Percentiles rank a stretch among this genome's conserved stretches.
Conservation (phyloP, 129 eudicot genomes). For the Glebionis coronaria region DNA sequence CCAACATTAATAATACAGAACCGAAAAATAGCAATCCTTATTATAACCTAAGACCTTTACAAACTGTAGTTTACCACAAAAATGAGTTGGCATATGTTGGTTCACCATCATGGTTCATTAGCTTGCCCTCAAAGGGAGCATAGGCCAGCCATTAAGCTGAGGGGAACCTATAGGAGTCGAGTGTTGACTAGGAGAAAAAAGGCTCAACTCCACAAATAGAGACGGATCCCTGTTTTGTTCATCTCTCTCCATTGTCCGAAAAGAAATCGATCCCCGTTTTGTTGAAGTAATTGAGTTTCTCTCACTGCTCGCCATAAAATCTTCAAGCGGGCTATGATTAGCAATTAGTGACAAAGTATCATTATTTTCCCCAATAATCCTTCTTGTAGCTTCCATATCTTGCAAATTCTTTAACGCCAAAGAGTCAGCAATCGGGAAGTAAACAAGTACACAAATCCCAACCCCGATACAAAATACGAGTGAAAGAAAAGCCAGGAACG, state of each 20-base stretch:
- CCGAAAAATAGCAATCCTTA: conserved; percentile 38
- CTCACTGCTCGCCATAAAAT: conserved; percentile 33
- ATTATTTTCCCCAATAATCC: conserved; percentile 41
- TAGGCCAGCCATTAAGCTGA: conserved; percentile 63
- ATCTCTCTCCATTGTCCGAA: conserved; percentile 54
- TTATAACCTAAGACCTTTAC: conserved; percentile 49
- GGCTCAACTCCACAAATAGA: conserved; percentile 73
- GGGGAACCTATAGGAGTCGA: conserved; percentile 65
- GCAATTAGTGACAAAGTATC: conserved; percentile 71
- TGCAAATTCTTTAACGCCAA: conserved; percentile 60
- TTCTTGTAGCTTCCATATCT: conserved; percentile 64
- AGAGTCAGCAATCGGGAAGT: conserved; percentile 89
- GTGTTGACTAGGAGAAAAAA: conserved; percentile 56
- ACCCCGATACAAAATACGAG: conserved; percentile 71
- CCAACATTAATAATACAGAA: conserved; percentile 19
- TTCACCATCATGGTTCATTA: conserved; percentile 19
- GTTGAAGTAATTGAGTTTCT: conserved; percentile 41
- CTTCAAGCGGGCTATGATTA: conserved; percentile 53
- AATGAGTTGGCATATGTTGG: conserved; percentile 36
- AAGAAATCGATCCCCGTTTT: conserved; percentile 74
- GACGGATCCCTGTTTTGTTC: conserved; percentile 37
- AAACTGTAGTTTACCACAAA: conserved; percentile 58
- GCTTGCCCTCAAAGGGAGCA: conserved; percentile 35
- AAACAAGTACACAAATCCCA: conserved; percentile 78
- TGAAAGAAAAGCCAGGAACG: conserved; percentile 82